Base-by-base conservation (phyloP, 805 yeast genomes). In the Saturnispora serradocipensis region DNA sequence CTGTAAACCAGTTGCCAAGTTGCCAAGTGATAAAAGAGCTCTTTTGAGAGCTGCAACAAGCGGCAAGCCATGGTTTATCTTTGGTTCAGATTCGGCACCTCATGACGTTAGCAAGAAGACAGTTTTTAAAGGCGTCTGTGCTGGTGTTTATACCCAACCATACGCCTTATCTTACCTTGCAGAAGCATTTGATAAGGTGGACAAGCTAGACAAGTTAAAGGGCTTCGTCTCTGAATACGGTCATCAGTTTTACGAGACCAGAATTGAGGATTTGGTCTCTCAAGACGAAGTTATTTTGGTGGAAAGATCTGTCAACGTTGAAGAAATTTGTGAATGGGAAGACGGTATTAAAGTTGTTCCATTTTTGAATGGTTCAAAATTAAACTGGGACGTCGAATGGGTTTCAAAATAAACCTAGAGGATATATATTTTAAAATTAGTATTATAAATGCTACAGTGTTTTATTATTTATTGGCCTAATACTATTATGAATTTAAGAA, bases 61-160 rank as follows among this genome's bases (percentile, higher is more conserved):
- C 1, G 98, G 98, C 5, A 82, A 85, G 58, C 88, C 95, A 42
- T 90, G 82, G 73, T 93, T 90, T 67, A 88, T 93, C 72, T 93
- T 90, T 64, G 99, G 99, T 6, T 87, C 97, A 1, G 99, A 93
- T 67, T 88, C 97, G 22, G 99, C 99, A 30, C 99, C 99, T 25
- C 99, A 93, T 66, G 95, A 97, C 7, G 62, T 87, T 25, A 78
- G 78, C 56, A 82, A 82, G 54, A 95, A 95, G 68, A 74, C 87
- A 25, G 83, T 77, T 54, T 88, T 81, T 58, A 71, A 74, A 36
- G 91, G 90, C 22, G 97, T 91, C 16, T 88, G 97, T 61, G 99
- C 99, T n/a, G 99, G 99, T 62, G 97, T 93, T 8, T 93, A 78
- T 69, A 87, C 98, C 2, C 99, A 93, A 67, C 77, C 87, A 22